A percentile compares a stretch with the other conserved stretches of the same genome.
phyloP scores from a whole-genome alignment of 2,329 filamentous ascomycete species.

The Xylaria sp. region DNA sequence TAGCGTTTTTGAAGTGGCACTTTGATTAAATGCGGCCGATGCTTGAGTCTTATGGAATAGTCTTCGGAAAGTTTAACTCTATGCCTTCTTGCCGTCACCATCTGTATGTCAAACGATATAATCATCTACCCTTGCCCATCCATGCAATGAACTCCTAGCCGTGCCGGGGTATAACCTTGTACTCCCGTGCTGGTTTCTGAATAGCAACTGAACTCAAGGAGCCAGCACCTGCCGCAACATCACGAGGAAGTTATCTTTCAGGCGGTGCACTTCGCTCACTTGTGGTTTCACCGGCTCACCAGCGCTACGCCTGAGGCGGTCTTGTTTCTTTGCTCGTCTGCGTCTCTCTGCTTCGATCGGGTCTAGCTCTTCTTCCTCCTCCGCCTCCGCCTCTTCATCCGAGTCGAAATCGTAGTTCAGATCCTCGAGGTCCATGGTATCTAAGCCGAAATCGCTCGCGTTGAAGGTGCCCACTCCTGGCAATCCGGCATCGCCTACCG shows the following conservation, averaged over 20 bases:
- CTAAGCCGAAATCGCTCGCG: constrained; percentile 87
- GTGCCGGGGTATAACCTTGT: not conserved
- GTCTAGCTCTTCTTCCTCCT: constrained; percentile 81
- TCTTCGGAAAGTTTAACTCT: constrained; percentile 6
- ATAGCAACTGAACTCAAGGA: constrained; percentile 58
- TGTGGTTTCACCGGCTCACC: constrained; percentile 85
- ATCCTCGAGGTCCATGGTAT: constrained; percentile 86
- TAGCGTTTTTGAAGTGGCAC: not conserved
- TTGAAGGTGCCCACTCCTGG: constrained; percentile 71
- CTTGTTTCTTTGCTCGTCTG: constrained; percentile 78
- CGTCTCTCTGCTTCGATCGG: constrained; percentile 88
- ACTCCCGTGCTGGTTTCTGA: not conserved
- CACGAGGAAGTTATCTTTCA: constrained; percentile 80
- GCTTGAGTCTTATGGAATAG: not conserved
- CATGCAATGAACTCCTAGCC: not conserved
- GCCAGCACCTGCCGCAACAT: constrained; percentile 87
- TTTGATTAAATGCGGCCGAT: not conserved
- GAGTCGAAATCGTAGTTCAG: constrained; percentile 81
- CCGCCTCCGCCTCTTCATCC: constrained; percentile 73
- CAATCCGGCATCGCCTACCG: constrained; percentile 58
- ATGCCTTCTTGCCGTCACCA: constrained; percentile 12
- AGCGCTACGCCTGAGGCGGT: constrained; percentile 80
- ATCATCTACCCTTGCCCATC: not conserved
- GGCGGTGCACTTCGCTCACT: constrained; percentile 81
- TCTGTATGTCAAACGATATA: not conserved